Evolutionary conservation across 441 rosid genomes (phyloP).

Genomic region (Hura crepitans): DNA sequence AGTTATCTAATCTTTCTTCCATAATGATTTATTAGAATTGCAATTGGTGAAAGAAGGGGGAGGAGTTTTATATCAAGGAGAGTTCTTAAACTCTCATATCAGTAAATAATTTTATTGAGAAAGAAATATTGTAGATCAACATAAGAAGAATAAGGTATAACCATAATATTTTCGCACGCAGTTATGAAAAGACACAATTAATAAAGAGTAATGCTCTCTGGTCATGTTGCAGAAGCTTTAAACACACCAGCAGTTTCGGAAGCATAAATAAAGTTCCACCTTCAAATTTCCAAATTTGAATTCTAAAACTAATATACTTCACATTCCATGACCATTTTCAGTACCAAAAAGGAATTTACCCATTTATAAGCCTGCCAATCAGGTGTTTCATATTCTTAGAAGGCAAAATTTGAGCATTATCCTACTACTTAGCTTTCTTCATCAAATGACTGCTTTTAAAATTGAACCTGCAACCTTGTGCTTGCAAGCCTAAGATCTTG

Average conservation of each 20-base stretch:
- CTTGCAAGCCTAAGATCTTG: neutral
- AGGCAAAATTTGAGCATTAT: neutral
- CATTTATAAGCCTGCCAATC: neutral
- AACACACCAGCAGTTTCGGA: neutral
- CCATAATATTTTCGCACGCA: neutral
- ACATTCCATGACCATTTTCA: conserved; percentile 1
- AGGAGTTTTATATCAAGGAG: neutral
- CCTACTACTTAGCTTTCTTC: neutral
- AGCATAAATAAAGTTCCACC: neutral
- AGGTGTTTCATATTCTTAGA: neutral
- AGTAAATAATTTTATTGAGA: neutral
- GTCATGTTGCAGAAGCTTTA: neutral
- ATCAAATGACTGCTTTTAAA: neutral
- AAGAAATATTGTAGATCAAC: neutral
- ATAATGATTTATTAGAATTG: too few relatives aligned
- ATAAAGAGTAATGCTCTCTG: neutral
- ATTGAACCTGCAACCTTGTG: neutral
- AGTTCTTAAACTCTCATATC: too few relatives aligned
- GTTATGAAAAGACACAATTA: neutral
- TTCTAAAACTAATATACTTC: neutral
- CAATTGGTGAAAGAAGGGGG: too few relatives aligned
- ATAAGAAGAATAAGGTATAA: neutral
- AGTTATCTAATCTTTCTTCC: too few relatives aligned
- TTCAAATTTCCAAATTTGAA: neutral
- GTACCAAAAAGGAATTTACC: neutral